These are phyloP conservation scores for Tetracladium marchalianum DNA, from an alignment of 495 filamentous ascomycete genomes.

Conservation along the genomic window DNA sequence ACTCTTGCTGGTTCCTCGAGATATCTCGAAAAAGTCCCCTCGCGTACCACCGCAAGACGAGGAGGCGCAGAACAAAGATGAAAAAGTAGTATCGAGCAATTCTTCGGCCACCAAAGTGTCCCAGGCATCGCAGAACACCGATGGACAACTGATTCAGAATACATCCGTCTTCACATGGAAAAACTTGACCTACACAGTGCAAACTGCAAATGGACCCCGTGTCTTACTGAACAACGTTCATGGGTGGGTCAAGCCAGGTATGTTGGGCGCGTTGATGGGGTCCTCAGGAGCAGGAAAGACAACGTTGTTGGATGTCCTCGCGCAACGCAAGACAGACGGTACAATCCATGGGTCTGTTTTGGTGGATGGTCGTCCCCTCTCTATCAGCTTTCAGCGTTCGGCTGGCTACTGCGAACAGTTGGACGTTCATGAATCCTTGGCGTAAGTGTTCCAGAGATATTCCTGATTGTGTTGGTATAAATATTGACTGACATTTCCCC, in stretches of 20 bases:
- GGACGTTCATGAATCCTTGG: slow-evolving; percentile 34
- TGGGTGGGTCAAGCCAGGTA: slow-evolving; percentile 72
- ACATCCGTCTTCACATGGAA: slow-evolving; percentile 53
- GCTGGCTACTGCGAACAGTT: slow-evolving; percentile 35
- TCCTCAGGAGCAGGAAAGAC: slow-evolving; percentile 54
- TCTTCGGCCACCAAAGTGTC: slow-evolving; percentile 10
- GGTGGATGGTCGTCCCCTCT: slow-evolving; percentile 36
- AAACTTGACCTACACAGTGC: slow-evolving; percentile 53
- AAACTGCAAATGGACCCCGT: slow-evolving; percentile 47
- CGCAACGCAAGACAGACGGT: slow-evolving; percentile 38
- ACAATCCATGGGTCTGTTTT: slow-evolving; percentile 36
- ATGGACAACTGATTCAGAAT: slow-evolving; percentile 35
- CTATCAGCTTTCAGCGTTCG: slow-evolving; percentile 34
- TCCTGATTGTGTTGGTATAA: too few species aligned
- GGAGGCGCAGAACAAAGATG: slow-evolving; percentile 19
- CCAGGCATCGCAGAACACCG: slow-evolving; percentile 7
- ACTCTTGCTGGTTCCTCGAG: slow-evolving; percentile 27
- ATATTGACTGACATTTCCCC: slow-evolving; percentile 21
- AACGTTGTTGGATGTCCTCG: slow-evolving; percentile 33
- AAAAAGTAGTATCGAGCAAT: slow-evolving; percentile 25
- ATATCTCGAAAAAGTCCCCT: slow-evolving; percentile 21
- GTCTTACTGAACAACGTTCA: slow-evolving; percentile 62
- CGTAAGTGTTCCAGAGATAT: slow-evolving; percentile 3
- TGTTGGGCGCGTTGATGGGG: slow-evolving; percentile 71
- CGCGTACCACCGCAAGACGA: slow-evolving; percentile 18